Conservation (phyloP, 2,329 filamentous ascomycete species). For the Cadophora sp. region DNA sequence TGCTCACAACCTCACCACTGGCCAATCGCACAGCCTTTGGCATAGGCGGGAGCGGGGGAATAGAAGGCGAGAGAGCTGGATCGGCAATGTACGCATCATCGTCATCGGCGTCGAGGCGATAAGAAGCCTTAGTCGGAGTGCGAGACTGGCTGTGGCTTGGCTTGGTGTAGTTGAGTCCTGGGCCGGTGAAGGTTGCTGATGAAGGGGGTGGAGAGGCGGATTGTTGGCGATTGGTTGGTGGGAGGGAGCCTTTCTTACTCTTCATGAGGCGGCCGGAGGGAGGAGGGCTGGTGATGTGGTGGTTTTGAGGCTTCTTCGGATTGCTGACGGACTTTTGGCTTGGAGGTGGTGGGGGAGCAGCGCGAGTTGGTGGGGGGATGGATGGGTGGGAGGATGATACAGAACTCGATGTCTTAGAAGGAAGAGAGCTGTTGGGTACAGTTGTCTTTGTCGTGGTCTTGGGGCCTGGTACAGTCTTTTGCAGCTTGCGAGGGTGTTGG, state of each 20-base stretch:
- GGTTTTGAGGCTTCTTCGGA: neutral
- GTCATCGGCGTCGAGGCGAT: neutral
- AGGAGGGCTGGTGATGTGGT: slow-evolving; percentile 10
- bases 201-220: slow-evolving; percentile 31
- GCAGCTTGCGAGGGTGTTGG: slow-evolving; percentile 28
- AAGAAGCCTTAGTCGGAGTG: neutral
- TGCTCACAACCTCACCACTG: slow-evolving; percentile 36
- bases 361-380: slow-evolving; percentile 15
- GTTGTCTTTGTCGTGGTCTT: neutral
- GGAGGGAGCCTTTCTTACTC: slow-evolving; percentile 9
- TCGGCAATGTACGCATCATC: slow-evolving; percentile 20
- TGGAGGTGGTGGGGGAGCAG: slow-evolving; percentile 15
- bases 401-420: neutral
- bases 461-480: slow-evolving; percentile 24
- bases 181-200: slow-evolving; percentile 24
- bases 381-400: slow-evolving; percentile 5
- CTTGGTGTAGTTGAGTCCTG: slow-evolving; percentile 23
- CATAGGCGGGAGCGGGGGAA: slow-evolving; percentile 38
- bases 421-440: neutral
- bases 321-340: neutral
- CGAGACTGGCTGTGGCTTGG: slow-evolving; percentile 9
- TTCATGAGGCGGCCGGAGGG: slow-evolving; percentile 10
- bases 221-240: slow-evolving; percentile 25
- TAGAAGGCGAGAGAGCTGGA: slow-evolving; percentile 21
- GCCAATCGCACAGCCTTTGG: slow-evolving; percentile 36